Percentiles rank a stretch among this genome's conserved stretches.
Conservation (phyloP, 257 asterid genomes). For the Avicennia marina region DNA sequence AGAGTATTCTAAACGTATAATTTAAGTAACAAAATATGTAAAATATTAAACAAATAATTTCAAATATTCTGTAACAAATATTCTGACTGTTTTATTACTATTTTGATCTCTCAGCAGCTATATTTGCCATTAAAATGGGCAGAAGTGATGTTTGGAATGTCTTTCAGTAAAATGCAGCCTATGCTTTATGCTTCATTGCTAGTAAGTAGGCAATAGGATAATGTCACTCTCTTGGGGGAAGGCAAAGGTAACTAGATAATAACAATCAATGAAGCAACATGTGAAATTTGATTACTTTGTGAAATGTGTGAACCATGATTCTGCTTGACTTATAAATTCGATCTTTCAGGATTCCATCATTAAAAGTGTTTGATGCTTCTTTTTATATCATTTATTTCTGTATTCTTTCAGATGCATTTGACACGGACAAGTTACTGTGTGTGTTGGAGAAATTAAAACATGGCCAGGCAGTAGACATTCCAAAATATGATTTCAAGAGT, state of each 20-base stretch:
- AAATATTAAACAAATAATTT: no score
- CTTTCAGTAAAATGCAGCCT: no score
- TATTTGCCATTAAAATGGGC: no score
- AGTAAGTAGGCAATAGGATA: neutral
- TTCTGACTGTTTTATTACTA: no score
- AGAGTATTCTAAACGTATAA: no score
- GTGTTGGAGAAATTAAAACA: slow-evolving; percentile 67
- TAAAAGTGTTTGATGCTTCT: slow-evolving; percentile 2
- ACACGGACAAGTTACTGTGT: slow-evolving; percentile 60
- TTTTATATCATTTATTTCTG: slow-evolving; percentile 10
- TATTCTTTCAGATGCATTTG: slow-evolving; percentile 68
- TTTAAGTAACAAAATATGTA: no score
- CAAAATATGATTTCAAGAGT: slow-evolving; percentile 87
- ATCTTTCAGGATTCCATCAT: slow-evolving; percentile 13
- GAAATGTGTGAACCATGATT: neutral
- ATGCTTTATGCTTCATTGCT: slow-evolving; percentile 13
- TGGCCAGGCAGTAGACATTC: slow-evolving; percentile 84
- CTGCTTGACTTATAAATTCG: neutral
- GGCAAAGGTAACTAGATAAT: neutral
- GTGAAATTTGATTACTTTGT: neutral
- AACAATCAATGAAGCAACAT: neutral
- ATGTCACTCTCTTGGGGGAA: neutral
- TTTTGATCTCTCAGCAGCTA: no score
- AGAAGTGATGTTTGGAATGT: no score
- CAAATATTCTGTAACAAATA: no score